Base-by-base conservation (phyloP, 352 stramenopile species). In the Thraustotheca clavata region DNA sequence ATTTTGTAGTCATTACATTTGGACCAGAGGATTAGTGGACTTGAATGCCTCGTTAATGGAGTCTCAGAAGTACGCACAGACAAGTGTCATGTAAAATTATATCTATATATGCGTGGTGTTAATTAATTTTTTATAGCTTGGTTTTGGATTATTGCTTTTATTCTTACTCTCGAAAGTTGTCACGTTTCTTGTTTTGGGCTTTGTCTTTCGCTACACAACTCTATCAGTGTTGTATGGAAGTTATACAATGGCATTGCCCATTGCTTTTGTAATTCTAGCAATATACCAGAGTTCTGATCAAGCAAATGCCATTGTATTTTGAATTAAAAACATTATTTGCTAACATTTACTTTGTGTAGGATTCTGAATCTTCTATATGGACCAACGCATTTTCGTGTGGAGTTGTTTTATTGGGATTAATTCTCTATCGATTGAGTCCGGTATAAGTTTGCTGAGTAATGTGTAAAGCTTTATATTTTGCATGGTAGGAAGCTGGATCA, bases 131-230 rank as follows among this genome's bases (percentile, higher is more conserved):
- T n/a, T 18, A 16, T 67, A 94, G 85, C 70, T 89, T 49, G 85
- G 85, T 2, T 70, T 92, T 39, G 55, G 76, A 7, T 76, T 94
- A 34, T 68, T 94, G 32, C 34, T 92, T 7, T 63, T 79, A 27
- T 94, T 88, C 59, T 67, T 94, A 14, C 54, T 86, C 27, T 88
- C 74, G 60, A 92, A 91, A 49, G 81, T 92, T n/a, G 69, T 76
- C 16, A 80, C 91, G 48, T 92, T 91, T 69, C 8, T 89, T 39
- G 67, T 89, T 22, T 59, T 92, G 12, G 68, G 91, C 20, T 76
- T 86, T 40, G 62, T 94, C 24, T 77, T 94, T 54, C 75, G 71
- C 43, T 77, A 92, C 59, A 94, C 85, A 29, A 92, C 73, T 47
- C 70, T 91, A 20, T 81, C 78, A 5, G 86, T 88, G 16, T 83